These are phyloP conservation scores for Coelastrella sp. DNA, from an alignment of 139 green algal species.

Conservation along the genomic window DNA sequence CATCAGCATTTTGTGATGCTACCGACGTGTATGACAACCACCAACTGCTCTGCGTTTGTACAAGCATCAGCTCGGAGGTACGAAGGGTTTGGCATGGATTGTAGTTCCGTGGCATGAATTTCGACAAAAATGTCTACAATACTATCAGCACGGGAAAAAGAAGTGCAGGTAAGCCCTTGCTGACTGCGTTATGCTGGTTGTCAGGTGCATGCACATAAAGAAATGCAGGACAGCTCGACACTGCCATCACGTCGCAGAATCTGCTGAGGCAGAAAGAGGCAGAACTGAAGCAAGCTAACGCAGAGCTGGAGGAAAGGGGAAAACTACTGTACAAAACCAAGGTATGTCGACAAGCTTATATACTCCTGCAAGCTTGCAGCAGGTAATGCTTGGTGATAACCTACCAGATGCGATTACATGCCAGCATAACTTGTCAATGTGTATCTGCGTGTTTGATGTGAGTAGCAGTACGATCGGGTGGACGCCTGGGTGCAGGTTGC, in stretches of 20 bases:
- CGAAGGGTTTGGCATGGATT: no score
- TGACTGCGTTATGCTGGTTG: not conserved
- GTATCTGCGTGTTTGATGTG: no score
- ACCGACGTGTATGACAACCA: no score
- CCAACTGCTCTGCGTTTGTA: slow-evolving; percentile 6
- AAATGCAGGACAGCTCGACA: not conserved
- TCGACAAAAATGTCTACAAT: slow-evolving; percentile 46
- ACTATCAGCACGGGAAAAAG: slow-evolving; percentile 36
- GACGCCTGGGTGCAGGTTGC: slow-evolving; percentile 67
- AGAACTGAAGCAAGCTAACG: slow-evolving; percentile 60
- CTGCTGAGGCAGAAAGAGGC: slow-evolving; percentile 55
- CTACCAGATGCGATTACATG: no score
- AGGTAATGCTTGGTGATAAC: no score
- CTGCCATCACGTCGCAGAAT: slow-evolving; percentile 20
- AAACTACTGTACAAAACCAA: slow-evolving; percentile 71
- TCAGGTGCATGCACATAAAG: not conserved
- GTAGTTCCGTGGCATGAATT: no score
- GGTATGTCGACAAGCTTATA: slow-evolving; percentile 37
- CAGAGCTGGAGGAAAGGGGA: slow-evolving; percentile 65
- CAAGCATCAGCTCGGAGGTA: not conserved
- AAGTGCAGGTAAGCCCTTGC: slow-evolving; percentile 36
- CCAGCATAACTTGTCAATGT: no score
- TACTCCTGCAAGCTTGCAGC: not conserved
- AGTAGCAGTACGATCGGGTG: no score
- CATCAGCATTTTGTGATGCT: no score